A percentile compares a stretch with the other conserved stretches of the same genome.
These are phyloP conservation scores for Endogone sp. DNA, from an alignment of 192 early-diverging fungal genomes.

Conservation along the genomic window DNA sequence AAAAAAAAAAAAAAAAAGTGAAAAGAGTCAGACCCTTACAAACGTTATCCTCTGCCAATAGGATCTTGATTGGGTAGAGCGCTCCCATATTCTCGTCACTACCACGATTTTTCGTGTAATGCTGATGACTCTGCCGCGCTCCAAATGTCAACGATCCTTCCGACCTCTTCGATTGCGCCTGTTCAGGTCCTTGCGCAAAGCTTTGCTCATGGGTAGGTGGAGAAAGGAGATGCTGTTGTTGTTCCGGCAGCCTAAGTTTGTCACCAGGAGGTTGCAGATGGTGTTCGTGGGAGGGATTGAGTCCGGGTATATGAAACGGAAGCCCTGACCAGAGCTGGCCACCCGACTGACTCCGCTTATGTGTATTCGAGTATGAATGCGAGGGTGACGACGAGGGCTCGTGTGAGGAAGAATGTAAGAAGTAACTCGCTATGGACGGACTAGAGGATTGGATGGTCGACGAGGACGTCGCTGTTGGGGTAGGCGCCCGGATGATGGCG, in stretches of 20 bases:
- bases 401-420: background rate
- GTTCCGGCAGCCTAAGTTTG: background rate
- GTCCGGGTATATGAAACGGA: background rate
- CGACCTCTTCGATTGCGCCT: background rate
- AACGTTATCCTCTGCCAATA: constrained; percentile 35
- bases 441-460: background rate
- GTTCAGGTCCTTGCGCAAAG: background rate
- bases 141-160: background rate
- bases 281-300: background rate
- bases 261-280: background rate
- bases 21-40: constrained; percentile 13
- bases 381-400: background rate
- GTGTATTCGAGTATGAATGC: background rate
- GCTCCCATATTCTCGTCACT: constrained; percentile 24
- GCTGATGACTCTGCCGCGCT: background rate
- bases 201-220: background rate
- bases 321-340: background rate
- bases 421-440: background rate
- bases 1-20: background rate
- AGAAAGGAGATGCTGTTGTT: background rate
- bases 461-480: background rate
- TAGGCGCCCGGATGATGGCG: background rate
- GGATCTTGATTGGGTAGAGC: constrained; percentile 23
- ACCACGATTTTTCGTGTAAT: background rate
- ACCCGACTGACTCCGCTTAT: background rate